These are phyloP conservation scores for Pseudogymnoascus sp. DNA, from an alignment of 2,329 filamentous ascomycete species.

Conservation along the genomic window DNA sequence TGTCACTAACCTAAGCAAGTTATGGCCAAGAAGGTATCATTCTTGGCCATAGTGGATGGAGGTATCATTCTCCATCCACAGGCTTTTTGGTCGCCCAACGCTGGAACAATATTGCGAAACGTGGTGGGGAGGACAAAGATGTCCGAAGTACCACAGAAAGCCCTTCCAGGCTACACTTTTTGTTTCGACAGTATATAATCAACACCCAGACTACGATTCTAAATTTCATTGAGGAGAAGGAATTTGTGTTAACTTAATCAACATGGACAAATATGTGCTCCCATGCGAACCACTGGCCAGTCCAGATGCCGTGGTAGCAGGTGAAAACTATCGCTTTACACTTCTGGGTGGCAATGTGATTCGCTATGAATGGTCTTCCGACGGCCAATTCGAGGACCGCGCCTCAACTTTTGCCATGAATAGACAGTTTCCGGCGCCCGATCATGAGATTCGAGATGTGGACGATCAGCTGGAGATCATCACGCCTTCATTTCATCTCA, in stretches of 20 bases:
- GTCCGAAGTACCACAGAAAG: background rate
- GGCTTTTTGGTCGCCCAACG: background rate
- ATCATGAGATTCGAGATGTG: slow-evolving; percentile 36
- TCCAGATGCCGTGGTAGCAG: slow-evolving; percentile 36
- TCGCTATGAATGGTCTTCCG: slow-evolving; percentile 53
- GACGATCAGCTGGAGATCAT: slow-evolving; percentile 44
- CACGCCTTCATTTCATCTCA: slow-evolving; percentile 45
- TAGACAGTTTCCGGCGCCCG: slow-evolving; percentile 38
- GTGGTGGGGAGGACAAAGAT: background rate
- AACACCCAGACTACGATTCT: background rate
- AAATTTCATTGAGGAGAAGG: background rate
- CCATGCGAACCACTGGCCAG: slow-evolving; percentile 36
- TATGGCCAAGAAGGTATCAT: background rate
- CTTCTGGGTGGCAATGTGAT: slow-evolving; percentile 47
- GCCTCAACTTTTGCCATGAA: slow-evolving; percentile 54
- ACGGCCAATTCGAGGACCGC: slow-evolving; percentile 53
- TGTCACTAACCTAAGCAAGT: background rate
- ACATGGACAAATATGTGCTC: slow-evolving; percentile 18
- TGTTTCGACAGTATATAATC: background rate
- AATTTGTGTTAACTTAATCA: background rate
- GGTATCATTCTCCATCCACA: background rate
- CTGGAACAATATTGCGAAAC: background rate
- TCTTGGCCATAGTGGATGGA: no score
- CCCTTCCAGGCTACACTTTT: background rate
- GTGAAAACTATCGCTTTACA: slow-evolving; percentile 49